Base-by-base conservation (phyloP, 1,284 basidiomycete species). In the Austroboletus niveus region DNA sequence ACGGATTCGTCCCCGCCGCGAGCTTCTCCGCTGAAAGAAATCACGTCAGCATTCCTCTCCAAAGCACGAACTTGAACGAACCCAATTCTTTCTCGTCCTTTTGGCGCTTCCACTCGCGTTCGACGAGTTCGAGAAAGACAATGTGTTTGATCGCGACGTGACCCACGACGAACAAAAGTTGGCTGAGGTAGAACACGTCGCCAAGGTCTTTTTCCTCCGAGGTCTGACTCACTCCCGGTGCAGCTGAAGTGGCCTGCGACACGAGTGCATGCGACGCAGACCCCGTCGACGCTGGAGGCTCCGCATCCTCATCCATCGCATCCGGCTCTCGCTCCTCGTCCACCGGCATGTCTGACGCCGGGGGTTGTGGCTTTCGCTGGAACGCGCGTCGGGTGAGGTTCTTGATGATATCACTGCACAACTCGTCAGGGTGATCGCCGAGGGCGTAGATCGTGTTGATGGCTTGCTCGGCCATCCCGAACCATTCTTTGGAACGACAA, bases 71-170 rank as follows among this genome's bases (percentile, higher is more conserved):
- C 22, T 14, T 24, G 47, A 45, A 70, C 81, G 51, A 62, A 89
- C 92, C 87, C 60, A 86, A 79, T 47, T 81, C 86, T 53, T 83
- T 87, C 66, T 92, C 92, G 50, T 96, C 93, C 73, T 98, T 98
- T 69, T 96, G 87, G 14, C 94, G 78, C 74, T 99, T 99, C 84
- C 92, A 91, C 68, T 99, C 96, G 36, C 95, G 78, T 71, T 99
- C 96, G n/a, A 98, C 89, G 41, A 98, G 78, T 70, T 99, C 96
- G 31, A 99, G 82, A 68, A 94, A 97, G 24, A 97, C 94, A 51
- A 98, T 93, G 57, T 99, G 94, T 71, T 98, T 98, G 72, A 99
- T 92, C 7, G 94, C 94, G 17, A 97, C 90, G 69, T 99, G 96
- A 0, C 96, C 97, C 6, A 98, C 94, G 39, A 92, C 81, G 66